Base-by-base conservation (phyloP, 441 rosid species). In the Erysimum cheiri region DNA sequence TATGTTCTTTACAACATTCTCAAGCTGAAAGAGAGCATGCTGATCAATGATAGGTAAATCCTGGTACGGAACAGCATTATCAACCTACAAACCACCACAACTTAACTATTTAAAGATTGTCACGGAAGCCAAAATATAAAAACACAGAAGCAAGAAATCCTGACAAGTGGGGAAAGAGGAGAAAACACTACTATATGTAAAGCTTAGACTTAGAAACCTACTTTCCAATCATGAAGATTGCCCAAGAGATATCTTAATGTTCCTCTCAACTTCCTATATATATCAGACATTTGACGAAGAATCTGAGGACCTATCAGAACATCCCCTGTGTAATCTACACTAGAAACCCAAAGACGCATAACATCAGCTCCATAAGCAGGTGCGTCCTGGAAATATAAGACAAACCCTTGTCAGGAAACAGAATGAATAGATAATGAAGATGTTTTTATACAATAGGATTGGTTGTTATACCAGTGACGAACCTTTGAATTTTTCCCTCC, bases 361-460 rank as follows among this genome's bases (percentile, higher is more conserved):
- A 92, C 92, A 80, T 95, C 99, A 77, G 96, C 97, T 67, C 99
- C 99, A 70, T 95, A 95, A 54, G 85, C 98, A 43, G 97, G 97
- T 71, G 88, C 86, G 69, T 88, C 97, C 99, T 95, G 87, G 79
- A 77, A 78, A 71, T 54, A 76, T 47, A 70, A 75, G 71, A 69
- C 26, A 44, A 66, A 60, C 5, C 75, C 56, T 60, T 33, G 71
- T 54, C 55, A 55, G 28, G 63, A 54, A 39, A 55, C 71, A 65
- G 70, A 46, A 6, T 69, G 13, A n/a, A 35, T 65, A 49, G 37
- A 44, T 65, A 14, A 35, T 5, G 26, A 33, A 52, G 11, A 57
- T 56, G 6, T 4, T 47, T 17, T 71, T 49, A 28, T 71, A 64
- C 40, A 40, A 44, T 58, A 46, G 50, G 5, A 37, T 19, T 44